Evolutionary conservation across 495 filamentous ascomycete genomes (phyloP).

Genomic region (Bathelium albidoporum): DNA sequence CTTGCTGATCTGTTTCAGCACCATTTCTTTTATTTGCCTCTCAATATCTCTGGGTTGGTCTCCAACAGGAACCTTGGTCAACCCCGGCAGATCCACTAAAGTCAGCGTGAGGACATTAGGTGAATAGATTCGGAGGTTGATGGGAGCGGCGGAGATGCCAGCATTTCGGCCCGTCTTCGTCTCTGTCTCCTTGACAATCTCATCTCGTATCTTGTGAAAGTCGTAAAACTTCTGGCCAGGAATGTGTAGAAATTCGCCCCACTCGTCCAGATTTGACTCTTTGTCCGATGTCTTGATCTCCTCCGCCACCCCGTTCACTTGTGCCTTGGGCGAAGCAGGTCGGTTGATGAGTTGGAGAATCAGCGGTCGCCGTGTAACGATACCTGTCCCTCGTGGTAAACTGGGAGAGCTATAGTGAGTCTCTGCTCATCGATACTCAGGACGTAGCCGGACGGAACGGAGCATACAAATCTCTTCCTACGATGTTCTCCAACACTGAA

Average conservation of each 20-base stretch:
- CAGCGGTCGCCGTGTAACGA: conserved; percentile 91
- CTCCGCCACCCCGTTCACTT: conserved; percentile 69
- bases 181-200: conserved; percentile 95
- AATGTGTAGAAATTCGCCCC: conserved; percentile 98
- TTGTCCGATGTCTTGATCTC: conserved; percentile 64
- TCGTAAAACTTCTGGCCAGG: conserved; percentile 97
- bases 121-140: conserved; percentile 95
- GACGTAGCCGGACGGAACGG: conserved; percentile 5
- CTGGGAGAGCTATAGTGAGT: conserved; percentile 38
- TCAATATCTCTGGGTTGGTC: conserved; percentile 99
- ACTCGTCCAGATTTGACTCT: conserved; percentile 86
- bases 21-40: conserved; percentile 95
- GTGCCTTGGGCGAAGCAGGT: conserved; percentile 38
- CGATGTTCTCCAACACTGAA: conserved; percentile 99
- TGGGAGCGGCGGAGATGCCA: conserved; percentile 92
- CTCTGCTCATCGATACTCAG: conserved; percentile 9
- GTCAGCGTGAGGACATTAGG: conserved; percentile 97
- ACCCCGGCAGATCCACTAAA: conserved; percentile 89
- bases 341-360: conserved; percentile 98
- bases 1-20: conserved; percentile 96
- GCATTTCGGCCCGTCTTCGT: conserved; percentile 90
- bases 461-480: conserved; percentile 93
- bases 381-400: conserved; percentile 93
- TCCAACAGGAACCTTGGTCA: conserved; percentile 96
- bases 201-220: conserved; percentile 98